phyloP scores from a whole-genome alignment of 768 basidiomycete species.

The Tricholoma saponaceum region DNA sequence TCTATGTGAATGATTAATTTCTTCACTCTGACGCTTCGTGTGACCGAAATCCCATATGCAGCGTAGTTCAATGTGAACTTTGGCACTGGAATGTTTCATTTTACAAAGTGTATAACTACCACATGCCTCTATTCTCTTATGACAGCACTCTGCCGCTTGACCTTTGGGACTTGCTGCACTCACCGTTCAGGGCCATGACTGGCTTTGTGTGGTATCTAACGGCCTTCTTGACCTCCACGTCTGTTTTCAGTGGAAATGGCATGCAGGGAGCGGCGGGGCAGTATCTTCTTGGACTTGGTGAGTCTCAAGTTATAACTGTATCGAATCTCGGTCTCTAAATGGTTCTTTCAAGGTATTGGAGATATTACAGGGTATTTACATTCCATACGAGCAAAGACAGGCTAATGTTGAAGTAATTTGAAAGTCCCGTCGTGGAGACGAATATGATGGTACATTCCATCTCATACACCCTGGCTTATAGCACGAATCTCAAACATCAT shows the following conservation, averaged over 20 bases:
- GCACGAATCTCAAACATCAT: neutral
- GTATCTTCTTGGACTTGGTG: conserved; percentile 60
- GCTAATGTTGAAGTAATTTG: neutral
- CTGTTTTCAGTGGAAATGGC: conserved; percentile 26
- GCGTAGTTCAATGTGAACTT: too few species aligned
- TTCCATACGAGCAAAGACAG: neutral
- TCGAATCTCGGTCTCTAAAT: neutral
- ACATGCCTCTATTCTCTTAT: conserved; percentile 31
- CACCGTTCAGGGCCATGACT: conserved; percentile 35
- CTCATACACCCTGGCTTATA: neutral
- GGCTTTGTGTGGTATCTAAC: conserved; percentile 38
- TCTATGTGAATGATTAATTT: too few species aligned
- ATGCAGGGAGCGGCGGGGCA: conserved; percentile 33
- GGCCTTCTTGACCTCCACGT: conserved; percentile 35
- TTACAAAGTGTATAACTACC: neutral
- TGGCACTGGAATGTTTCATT: too few species aligned
- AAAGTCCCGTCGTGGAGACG: conserved; percentile 73
- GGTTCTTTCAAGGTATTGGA: conserved; percentile 47
- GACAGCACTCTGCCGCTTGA: conserved; percentile 32
- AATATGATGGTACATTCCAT: conserved; percentile 65
- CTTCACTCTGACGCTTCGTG: too few species aligned
- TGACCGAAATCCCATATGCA: too few species aligned
- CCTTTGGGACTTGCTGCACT: conserved; percentile 31
- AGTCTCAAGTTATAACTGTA: conserved; percentile 17
- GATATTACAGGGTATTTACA: conserved; percentile 66